Evolutionary conservation across 768 basidiomycete genomes (phyloP).

Genomic region (Auricularia sp.): DNA sequence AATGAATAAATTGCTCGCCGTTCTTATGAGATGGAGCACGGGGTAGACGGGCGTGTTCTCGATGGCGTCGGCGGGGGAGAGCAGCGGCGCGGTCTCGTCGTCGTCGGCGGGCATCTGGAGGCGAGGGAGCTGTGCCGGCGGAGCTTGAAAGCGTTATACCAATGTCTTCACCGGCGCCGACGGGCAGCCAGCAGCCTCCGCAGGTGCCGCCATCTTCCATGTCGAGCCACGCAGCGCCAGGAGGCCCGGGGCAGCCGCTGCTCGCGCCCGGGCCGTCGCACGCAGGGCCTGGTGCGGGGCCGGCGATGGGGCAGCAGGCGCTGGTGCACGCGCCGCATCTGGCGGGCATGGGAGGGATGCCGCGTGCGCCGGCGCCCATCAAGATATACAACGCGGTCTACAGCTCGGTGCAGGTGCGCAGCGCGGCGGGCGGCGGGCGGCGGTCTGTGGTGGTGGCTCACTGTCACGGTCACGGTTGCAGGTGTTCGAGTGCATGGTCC

Average conservation of each 20-base stretch:
- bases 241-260: slow-evolving; percentile 5
- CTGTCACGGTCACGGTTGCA: slow-evolving; percentile 22
- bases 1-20: slow-evolving; percentile 29
- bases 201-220: slow-evolving; percentile 19
- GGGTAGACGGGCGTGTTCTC: slow-evolving; percentile 63
- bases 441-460: neutral
- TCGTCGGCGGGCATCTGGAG: neutral
- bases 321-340: too few species aligned
- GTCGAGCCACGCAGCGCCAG: slow-evolving; percentile 23
- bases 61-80: slow-evolving; percentile 19
- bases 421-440: neutral
- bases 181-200: slow-evolving; percentile 8
- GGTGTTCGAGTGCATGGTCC: slow-evolving; percentile 97
- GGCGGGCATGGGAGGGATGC: slow-evolving; percentile 1
- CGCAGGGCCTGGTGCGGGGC: slow-evolving; percentile 11
- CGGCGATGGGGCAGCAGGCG: neutral
- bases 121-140: neutral
- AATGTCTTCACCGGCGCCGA: neutral
- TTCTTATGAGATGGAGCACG: slow-evolving; percentile 66
- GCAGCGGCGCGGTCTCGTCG: neutral
- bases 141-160: neutral
- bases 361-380: slow-evolving; percentile 34
- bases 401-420: slow-evolving; percentile 69
- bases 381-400: slow-evolving; percentile 93
- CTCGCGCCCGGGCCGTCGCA: slow-evolving; percentile 17